Evolutionary conservation across 257 asterid genomes (phyloP).

Genomic region (Solanum peruvianum): DNA sequence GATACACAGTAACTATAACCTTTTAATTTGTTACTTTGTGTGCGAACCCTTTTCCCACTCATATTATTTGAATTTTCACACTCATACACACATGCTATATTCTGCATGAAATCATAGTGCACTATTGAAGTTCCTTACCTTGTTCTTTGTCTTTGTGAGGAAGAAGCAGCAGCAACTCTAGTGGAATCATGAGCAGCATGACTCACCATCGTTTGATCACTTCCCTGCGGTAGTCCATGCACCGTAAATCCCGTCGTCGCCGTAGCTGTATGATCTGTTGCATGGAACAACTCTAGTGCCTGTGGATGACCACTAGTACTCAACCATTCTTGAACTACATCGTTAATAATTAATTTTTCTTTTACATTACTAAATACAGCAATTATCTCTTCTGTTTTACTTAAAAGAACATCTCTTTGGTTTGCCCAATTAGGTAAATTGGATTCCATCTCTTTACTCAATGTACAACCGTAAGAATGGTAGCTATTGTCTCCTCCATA

Average conservation of each 20-base stretch:
- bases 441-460: conserved; percentile 47
- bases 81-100: background rate
- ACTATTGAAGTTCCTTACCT: conserved; percentile 36
- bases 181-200: conserved; percentile 19
- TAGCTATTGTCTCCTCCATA: conserved; percentile 45
- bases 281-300: conserved; percentile 22
- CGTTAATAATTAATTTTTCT: conserved; percentile 17
- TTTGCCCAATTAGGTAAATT: conserved; percentile 22
- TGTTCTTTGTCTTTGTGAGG: conserved; percentile 30
- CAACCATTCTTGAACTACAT: conserved; percentile 36
- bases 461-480: conserved; percentile 37
- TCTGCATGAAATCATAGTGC: background rate
- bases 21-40: background rate
- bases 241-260: background rate
- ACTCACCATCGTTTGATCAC: background rate
- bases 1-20: background rate
- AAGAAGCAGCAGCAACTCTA: conserved; percentile 11
- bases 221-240: background rate
- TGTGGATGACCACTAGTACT: conserved; percentile 8
- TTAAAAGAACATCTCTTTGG: conserved; percentile 25
- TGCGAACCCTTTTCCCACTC: background rate
- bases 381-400: conserved; percentile 46
- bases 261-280: background rate
- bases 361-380: conserved; percentile 28
- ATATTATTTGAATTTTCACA: background rate